phyloP scores from a whole-genome alignment of 805 yeast genomes.

The Kuraishia capsulata region DNA sequence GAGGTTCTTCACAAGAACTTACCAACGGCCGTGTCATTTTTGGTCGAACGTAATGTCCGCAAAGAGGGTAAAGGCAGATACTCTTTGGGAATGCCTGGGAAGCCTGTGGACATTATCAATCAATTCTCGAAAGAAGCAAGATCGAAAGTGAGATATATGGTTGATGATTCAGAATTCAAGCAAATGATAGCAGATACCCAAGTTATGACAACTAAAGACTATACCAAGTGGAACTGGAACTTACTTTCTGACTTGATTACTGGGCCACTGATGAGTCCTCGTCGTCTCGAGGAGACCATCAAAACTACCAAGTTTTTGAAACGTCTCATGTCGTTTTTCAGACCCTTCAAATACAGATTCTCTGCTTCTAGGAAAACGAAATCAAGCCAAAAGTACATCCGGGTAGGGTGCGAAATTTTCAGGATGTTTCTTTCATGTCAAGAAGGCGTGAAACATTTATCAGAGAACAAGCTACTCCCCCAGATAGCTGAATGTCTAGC shows the following conservation, averaged over 20 bases:
- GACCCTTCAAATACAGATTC: slow-evolving; percentile 87
- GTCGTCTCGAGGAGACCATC: slow-evolving; percentile 66
- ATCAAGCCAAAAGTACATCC: slow-evolving; percentile 46
- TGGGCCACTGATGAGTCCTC: slow-evolving; percentile 74
- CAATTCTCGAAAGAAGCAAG: slow-evolving; percentile 15
- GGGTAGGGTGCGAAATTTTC: slow-evolving; percentile 69
- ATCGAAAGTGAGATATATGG: slow-evolving; percentile 12
- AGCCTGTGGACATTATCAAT: slow-evolving; percentile 1
- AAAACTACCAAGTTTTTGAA: slow-evolving; percentile 81
- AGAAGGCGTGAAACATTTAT: slow-evolving; percentile 59
- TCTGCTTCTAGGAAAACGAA: slow-evolving; percentile 41
- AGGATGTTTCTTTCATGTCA: slow-evolving; percentile 50
- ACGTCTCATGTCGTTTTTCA: slow-evolving; percentile 72
- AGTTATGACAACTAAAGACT: slow-evolving; percentile 72
- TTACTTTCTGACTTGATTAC: slow-evolving; percentile 60
- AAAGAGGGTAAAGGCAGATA: slow-evolving; percentile 28
- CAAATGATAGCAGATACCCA: slow-evolving; percentile 57
- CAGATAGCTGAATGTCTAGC: slow-evolving; percentile 87
- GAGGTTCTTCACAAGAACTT: slow-evolving; percentile 2
- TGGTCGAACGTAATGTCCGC: slow-evolving; percentile 36
- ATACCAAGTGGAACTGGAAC: slow-evolving; percentile 83
- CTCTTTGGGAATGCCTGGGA: slow-evolving; percentile 21
- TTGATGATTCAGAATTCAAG: slow-evolving; percentile 61
- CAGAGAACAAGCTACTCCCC: slow-evolving; percentile 70
- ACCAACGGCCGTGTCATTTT: slow-evolving; percentile 31